Evolutionary conservation across 1,284 basidiomycete genomes (phyloP).

Genomic region (Melampsora larici-populina): DNA sequence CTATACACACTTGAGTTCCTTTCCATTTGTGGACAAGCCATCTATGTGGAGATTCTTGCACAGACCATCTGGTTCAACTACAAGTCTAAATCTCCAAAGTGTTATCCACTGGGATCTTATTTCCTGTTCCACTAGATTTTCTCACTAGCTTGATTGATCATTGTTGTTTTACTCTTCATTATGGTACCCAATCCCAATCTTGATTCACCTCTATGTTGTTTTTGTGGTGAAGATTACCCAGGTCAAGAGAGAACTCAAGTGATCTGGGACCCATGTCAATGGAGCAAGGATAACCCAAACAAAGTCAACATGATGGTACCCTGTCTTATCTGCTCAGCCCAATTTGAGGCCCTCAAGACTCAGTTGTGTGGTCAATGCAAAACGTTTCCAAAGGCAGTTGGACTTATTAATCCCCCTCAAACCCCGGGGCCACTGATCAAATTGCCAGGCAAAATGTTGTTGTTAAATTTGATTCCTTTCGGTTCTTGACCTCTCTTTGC

Average conservation of each 20-base stretch:
- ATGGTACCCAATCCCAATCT: background rate
- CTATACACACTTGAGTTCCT: no score
- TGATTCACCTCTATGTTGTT: no score
- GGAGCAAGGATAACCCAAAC: background rate
- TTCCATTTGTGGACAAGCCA: background rate
- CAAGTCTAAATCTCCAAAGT: background rate
- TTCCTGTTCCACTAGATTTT: background rate
- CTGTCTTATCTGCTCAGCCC: background rate
- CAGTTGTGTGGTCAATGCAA: background rate
- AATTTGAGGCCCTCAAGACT: background rate
- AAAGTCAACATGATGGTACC: background rate
- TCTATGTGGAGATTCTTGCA: background rate
- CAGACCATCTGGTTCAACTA: background rate
- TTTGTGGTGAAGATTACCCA: no score
- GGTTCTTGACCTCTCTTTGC: background rate
- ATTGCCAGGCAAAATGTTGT: background rate
- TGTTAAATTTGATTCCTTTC: background rate
- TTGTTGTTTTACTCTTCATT: background rate
- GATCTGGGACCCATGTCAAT: background rate
- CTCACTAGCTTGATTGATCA: background rate
- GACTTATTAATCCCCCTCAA: background rate
- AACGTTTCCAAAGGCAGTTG: background rate
- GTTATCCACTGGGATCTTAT: background rate
- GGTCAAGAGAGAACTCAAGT: no score
- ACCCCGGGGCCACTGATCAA: background rate